phyloP scores from a whole-genome alignment of 1,139 yeast genomes.

The Kodamaea fungicola region DNA sequence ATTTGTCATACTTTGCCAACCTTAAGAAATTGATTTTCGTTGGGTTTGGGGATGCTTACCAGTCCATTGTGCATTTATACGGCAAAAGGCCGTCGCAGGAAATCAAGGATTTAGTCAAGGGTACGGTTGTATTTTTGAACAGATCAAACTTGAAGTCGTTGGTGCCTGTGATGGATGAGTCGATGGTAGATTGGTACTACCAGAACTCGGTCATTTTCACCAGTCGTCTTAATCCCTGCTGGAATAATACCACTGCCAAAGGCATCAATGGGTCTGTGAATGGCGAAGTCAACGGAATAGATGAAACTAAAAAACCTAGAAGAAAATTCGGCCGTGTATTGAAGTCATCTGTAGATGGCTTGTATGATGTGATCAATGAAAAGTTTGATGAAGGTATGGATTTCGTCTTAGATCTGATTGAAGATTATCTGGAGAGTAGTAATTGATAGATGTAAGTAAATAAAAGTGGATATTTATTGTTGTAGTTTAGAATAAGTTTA shows the following conservation, averaged over 20 bases:
- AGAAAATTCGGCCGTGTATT: conserved; percentile 88
- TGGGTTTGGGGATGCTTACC: conserved; percentile 88
- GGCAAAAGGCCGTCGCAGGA: conserved; percentile 70
- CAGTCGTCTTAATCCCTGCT: conserved; percentile 68
- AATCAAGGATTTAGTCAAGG: conserved; percentile 60
- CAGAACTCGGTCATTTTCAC: conserved; percentile 83
- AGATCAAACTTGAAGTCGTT: conserved; percentile 67
- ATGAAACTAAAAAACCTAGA: conserved; percentile 65
- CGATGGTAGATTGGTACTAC: conserved; percentile 88
- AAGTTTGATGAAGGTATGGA: conserved; percentile 83
- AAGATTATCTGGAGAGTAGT: conserved; percentile 30
- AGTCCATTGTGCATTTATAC: conserved; percentile 79
- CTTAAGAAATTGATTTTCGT: conserved; percentile 72
- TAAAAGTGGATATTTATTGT: conserved; percentile 1
- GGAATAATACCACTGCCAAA: conserved; percentile 47
- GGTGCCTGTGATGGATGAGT: conserved; percentile 84
- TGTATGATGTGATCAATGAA: conserved; percentile 76
- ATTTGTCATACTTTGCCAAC: conserved; percentile 66
- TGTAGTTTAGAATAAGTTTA: conserved; percentile 1
- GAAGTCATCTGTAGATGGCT: conserved; percentile 66
- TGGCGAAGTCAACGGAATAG: conserved; percentile 17
- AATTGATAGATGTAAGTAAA: conserved; percentile 1
- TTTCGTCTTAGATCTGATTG: conserved; percentile 73
- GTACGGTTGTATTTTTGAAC: conserved; percentile 70
- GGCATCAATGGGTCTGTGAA: conserved; percentile 27